Percentiles rank a stretch among this genome's conserved stretches.
Evolutionary conservation across 2,329 filamentous ascomycete genomes (phyloP).

Genomic region (Scedosporium minutisporum): DNA sequence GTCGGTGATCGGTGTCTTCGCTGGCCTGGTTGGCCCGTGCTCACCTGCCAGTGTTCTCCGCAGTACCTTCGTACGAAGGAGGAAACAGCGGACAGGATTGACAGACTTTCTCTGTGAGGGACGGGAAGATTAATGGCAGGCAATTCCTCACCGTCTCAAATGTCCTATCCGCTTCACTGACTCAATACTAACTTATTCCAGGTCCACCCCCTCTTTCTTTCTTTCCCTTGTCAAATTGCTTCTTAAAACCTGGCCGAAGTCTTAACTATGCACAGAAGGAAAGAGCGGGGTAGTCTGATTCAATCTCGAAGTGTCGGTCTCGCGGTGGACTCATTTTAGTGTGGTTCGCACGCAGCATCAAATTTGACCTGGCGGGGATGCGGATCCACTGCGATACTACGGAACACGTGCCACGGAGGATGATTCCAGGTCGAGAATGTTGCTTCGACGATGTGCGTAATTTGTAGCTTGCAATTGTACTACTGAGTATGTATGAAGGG

Average conservation of each 20-base stretch:
- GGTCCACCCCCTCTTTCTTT: neutral
- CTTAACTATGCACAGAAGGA: neutral
- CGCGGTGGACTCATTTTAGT: too few relatives aligned
- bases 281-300: neutral
- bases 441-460: too few relatives aligned
- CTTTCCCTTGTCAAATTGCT: neutral
- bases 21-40: neutral
- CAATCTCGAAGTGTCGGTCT: neutral
- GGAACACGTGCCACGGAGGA: too few relatives aligned
- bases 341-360: too few relatives aligned
- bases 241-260: neutral
- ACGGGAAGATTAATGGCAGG: neutral
- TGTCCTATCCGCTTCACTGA: neutral
- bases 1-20: neutral
- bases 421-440: too few relatives aligned
- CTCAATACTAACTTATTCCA: neutral
- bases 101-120: neutral
- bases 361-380: too few relatives aligned
- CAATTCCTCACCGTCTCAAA: neutral
- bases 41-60: neutral
- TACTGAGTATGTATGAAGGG: too few relatives aligned
- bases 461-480: too few relatives aligned
- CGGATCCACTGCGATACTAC: too few relatives aligned
- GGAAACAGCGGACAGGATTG: neutral
- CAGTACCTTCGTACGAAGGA: neutral